Base-by-base conservation (phyloP, 371 early-diverging fungal species). In the Batkoa obscura region DNA sequence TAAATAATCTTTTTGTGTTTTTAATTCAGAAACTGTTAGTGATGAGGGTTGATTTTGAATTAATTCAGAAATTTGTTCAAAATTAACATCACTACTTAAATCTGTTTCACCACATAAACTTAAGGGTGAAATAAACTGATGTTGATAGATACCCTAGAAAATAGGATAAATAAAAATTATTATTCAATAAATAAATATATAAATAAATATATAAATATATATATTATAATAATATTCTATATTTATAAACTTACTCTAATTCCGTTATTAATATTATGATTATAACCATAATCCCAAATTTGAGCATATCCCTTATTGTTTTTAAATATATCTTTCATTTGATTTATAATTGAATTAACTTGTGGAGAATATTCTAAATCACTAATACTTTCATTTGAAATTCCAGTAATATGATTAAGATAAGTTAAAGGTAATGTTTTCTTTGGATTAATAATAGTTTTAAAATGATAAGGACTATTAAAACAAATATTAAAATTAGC, bases 1-100 rank as follows among this genome's bases (percentile, higher is more conserved):
- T 30, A 96, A 65, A 60, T 94, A 87, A 32, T 75, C 64, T 5
- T 78, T 72, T 66, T 96, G 97, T 4, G 6, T 31, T 34, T 35
- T 36, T 15, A 30, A 15, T 12, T 17, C 52, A 13, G 0, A 46
- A 57, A 60, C 54, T 71, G 75, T 77, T 56, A 75, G 63, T 48
- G 66, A 71, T n/a, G n/a, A n/a, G n/a, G n/a, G n/a, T n/a, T n/a
- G n/a, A n/a, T n/a, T n/a, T 13, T 59, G 58, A 38, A 77, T 73
- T 0, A 83, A 80, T 15, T 74, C 64, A 43, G 75, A 73, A 43
- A 96, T 60, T 52, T 81, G 75, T 23, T 75, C 63, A 66, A 95
- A 96, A 64, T 96, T 90, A 0, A 96, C 95, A 67, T 97, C 88
- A 0, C 84, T 87, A 55, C 86, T 90, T 31, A 97, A 66, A 72